Evolutionary conservation across 1,284 basidiomycete species (phyloP), one percentile per base, ranked within the genome.

Genomic region (Ustilago tritici): DNA sequence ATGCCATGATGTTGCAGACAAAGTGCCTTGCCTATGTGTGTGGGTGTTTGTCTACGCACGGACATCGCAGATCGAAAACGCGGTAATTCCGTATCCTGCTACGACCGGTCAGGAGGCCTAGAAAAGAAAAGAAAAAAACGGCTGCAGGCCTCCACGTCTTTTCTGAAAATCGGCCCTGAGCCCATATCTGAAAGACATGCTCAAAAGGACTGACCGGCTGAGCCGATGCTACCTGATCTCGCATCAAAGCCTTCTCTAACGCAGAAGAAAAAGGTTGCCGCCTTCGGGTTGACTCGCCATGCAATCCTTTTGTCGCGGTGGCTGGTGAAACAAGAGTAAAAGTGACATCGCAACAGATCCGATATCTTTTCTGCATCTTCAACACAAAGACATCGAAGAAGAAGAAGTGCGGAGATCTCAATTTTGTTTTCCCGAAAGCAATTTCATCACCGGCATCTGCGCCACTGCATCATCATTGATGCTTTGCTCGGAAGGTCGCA

Each of bases 81-180:
- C 70, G 70, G 32, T 67, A 67, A 67, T 54, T 46, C 70, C 70
- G 61, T 47, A 23, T 61, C 61, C 70, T 67, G 53, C 47, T 56
- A 72, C 15, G 49, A 52, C 65, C 64, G 70, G 32, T 65, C 57
- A 52, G 57, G 32, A 56, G 17, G 17, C 36, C 56, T 28, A 8
- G 43, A 6, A 15, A 15, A 12, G 17, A 12, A 41, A 12, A 41
- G 7, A 46, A 46, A 46, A 46, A 19, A 6, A n/a, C n/a, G 43
- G 7, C 11, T 46, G 43, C 43, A 46, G 43, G 41, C 47, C 58
- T 58, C 56, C 56, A 58, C 56, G 57, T 19, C 58, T 36, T 19
- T 31, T 50, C 28, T 61, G 50, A 46, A 31, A 54, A 54, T 43
- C 59, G 52, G 50, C 10, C 14, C 28, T 43, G 35, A 61, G 59